phyloP scores from a whole-genome alignment of 345 rosid genomes.

The Hypericum perforatum region DNA sequence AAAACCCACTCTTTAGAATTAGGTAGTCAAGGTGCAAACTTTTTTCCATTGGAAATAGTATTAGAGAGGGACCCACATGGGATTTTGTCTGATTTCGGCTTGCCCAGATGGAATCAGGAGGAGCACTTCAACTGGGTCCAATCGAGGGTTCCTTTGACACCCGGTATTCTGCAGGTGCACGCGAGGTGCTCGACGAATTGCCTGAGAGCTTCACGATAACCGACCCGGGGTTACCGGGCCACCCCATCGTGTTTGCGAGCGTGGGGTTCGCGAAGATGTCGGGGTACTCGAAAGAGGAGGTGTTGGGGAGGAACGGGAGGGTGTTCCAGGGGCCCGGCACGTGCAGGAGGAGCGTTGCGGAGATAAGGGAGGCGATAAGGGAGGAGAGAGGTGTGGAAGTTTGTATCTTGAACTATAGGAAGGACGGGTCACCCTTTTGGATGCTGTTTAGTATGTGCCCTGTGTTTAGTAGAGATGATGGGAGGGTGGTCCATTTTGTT shows the following conservation, averaged over 20 bases:
- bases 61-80: conserved; percentile 34
- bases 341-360: conserved; percentile 56
- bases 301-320: conserved; percentile 72
- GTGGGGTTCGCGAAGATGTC: conserved; percentile 64
- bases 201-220: conserved; percentile 77
- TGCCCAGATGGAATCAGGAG: conserved; percentile 1
- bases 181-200: conserved; percentile 62
- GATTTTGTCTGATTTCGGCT: conserved; percentile 30
- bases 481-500: conserved; percentile 57
- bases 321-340: conserved; percentile 76
- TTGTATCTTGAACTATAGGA: conserved; percentile 64
- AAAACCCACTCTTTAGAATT: too few species aligned
- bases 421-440: conserved; percentile 91
- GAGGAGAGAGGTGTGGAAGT: conserved; percentile 56
- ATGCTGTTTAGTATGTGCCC: conserved; percentile 71
- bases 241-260: conserved; percentile 90
- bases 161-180: conserved; percentile 45
- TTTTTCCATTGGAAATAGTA: too few species aligned
- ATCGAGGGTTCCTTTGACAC: conserved; percentile 39
- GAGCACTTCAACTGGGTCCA: conserved; percentile 23
- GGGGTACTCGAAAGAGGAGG: conserved; percentile 55
- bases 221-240: conserved; percentile 71
- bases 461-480: conserved; percentile 49
- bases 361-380: conserved; percentile 76
- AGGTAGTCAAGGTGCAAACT: too few species aligned